phyloP scores from a whole-genome alignment of 2,329 filamentous ascomycete genomes.

The Claviceps citrina region DNA sequence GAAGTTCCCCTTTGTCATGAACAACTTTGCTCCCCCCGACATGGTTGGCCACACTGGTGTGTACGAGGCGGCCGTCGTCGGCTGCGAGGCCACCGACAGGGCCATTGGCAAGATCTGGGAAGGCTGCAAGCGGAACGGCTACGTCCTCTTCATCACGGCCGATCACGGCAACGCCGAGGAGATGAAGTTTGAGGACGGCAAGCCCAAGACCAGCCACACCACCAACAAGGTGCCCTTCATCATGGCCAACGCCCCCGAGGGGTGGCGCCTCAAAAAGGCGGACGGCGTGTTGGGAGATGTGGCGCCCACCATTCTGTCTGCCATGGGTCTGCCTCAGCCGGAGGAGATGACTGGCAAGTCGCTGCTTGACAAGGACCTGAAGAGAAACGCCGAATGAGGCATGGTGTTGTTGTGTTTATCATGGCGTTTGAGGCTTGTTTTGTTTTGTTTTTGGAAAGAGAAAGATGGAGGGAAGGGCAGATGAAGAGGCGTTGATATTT shows the following conservation, averaged over 20 bases:
- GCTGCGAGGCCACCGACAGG: conserved; percentile 73
- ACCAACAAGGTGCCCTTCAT: conserved; percentile 95
- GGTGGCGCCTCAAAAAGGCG: conserved; percentile 71
- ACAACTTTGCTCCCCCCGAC: conserved; percentile 98
- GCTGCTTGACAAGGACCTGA: conserved; percentile 59
- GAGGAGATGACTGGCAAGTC: conserved; percentile 82
- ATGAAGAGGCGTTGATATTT: too few relatives aligned
- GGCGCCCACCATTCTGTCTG: conserved; percentile 78
- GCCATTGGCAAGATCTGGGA: conserved; percentile 88
- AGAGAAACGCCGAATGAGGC: conserved; percentile 16
- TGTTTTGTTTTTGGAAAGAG: neutral
- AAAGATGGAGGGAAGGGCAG: too few relatives aligned
- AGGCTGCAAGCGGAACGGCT: conserved; percentile 82
- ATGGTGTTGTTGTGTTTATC: too few relatives aligned
- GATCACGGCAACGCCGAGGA: conserved; percentile 98
- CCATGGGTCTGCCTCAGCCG: conserved; percentile 82
- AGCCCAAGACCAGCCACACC: conserved; percentile 95
- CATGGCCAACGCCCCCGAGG: conserved; percentile 90
- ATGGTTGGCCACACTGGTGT: conserved; percentile 99
- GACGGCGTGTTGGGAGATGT: conserved; percentile 93
- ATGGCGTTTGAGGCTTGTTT: too few relatives aligned
- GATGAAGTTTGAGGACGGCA: conserved; percentile 93
- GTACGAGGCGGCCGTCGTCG: conserved; percentile 83
- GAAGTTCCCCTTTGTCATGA: conserved; percentile 95
- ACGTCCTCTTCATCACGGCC: conserved; percentile 86